phyloP scores from a whole-genome alignment of 495 filamentous ascomycete genomes.

The Penicillium arizonense region DNA sequence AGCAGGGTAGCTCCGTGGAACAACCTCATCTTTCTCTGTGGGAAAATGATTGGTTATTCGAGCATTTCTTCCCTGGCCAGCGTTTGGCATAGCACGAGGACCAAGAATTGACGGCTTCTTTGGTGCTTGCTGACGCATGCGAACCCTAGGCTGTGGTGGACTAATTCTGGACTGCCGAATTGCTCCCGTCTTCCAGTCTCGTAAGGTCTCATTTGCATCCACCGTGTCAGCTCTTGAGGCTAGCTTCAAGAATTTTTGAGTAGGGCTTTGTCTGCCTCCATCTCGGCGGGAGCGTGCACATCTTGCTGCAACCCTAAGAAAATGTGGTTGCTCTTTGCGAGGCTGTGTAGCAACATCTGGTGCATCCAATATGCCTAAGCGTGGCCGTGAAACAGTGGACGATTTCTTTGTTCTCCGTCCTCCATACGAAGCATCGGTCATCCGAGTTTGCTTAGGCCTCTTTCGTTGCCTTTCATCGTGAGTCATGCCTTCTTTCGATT shows the following conservation, averaged over 20 bases:
- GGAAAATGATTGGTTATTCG: slow-evolving; percentile 6
- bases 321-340: slow-evolving; percentile 54
- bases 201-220: slow-evolving; percentile 67
- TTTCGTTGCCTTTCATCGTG: slow-evolving; percentile 21
- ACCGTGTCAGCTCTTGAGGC: slow-evolving; percentile 69
- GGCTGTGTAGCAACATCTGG: slow-evolving; percentile 39
- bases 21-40: neutral
- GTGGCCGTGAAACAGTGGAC: slow-evolving; percentile 33
- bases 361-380: slow-evolving; percentile 72
- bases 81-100: slow-evolving; percentile 6
- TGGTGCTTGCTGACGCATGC: slow-evolving; percentile 18
- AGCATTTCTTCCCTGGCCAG: neutral
- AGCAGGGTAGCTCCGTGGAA: neutral
- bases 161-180: slow-evolving; percentile 48
- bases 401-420: slow-evolving; percentile 25
- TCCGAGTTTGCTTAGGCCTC: slow-evolving; percentile 31
- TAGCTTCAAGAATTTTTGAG: slow-evolving; percentile 69
- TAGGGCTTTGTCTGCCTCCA: slow-evolving; percentile 71
- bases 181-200: slow-evolving; percentile 73
- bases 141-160: slow-evolving; percentile 19
- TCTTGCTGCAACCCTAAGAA: slow-evolving; percentile 77
- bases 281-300: slow-evolving; percentile 59
- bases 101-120: slow-evolving; percentile 17
- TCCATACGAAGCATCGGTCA: slow-evolving; percentile 33
- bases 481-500: slow-evolving; percentile 9